These are phyloP conservation scores for Eucalyptus marginata DNA, from an alignment of 345 rosid species.

Conservation along the genomic window DNA sequence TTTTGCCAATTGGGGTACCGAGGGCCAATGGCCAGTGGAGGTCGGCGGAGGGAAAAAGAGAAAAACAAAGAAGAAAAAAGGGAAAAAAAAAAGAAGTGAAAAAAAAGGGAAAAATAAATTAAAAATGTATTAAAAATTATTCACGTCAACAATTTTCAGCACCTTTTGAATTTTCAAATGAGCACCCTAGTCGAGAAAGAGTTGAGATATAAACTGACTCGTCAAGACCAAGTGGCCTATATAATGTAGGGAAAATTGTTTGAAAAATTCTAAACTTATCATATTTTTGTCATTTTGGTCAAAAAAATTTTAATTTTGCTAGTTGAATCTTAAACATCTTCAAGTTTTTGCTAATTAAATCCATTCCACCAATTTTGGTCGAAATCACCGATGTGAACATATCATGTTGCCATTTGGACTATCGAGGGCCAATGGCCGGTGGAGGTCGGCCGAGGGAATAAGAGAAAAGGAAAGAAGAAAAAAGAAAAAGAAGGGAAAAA, in stretches of 20 bases:
- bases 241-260: neutral
- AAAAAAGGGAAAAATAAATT: accelerated
- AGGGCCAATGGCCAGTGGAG: too few relatives aligned
- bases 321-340: too few relatives aligned
- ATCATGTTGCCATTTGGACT: neutral
- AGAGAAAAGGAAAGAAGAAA: too few relatives aligned
- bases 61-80: too few relatives aligned
- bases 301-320: accelerated
- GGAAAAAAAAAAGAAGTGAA: too few relatives aligned
- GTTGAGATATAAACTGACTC: neutral
- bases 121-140: too few relatives aligned
- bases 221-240: neutral
- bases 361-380: too few relatives aligned
- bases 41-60: accelerated
- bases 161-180: neutral
- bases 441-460: neutral
- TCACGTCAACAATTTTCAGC: accelerated
- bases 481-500: too few relatives aligned
- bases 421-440: neutral
- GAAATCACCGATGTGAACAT: neutral
- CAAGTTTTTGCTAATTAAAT: too few relatives aligned
- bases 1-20: too few relatives aligned
- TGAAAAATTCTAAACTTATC: accelerated
- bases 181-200: neutral
- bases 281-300: accelerated